Conservation (phyloP, 768 basidiomycete genomes). For the Kwoniella dendrophila region DNA sequence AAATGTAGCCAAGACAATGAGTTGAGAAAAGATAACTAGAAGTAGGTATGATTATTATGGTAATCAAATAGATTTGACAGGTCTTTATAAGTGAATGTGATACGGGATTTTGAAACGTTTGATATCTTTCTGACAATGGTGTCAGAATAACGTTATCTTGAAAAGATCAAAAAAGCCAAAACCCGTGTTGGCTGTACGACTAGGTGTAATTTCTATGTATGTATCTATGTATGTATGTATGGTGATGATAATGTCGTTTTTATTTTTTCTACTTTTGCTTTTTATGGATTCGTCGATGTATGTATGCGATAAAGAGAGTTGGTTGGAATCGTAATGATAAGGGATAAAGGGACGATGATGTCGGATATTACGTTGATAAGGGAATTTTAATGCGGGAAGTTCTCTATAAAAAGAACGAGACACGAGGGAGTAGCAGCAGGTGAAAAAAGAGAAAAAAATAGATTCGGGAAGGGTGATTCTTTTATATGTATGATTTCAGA, state of each 20-base stretch:
- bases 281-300: background rate
- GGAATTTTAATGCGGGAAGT: background rate
- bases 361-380: constrained; percentile 7
- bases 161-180: too few species aligned
- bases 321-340: constrained; percentile 13
- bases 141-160: constrained; percentile 6
- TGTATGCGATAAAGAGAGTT: background rate
- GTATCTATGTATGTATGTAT: background rate
- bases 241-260: too few species aligned
- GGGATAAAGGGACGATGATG: too few species aligned
- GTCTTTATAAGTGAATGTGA: background rate
- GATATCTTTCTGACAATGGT: background rate
- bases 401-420: too few species aligned
- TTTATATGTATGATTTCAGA: background rate
- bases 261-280: background rate
- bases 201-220: background rate
- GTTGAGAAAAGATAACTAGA: too few species aligned
- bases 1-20: too few species aligned
- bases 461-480: background rate
- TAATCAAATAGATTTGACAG: too few species aligned
- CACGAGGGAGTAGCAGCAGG: background rate
- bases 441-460: background rate
- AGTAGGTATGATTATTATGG: background rate
- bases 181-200: background rate
- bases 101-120: constrained; percentile 1